Base-by-base conservation (phyloP, 1,139 yeast genomes). In the Suhomyces choctaworum region DNA sequence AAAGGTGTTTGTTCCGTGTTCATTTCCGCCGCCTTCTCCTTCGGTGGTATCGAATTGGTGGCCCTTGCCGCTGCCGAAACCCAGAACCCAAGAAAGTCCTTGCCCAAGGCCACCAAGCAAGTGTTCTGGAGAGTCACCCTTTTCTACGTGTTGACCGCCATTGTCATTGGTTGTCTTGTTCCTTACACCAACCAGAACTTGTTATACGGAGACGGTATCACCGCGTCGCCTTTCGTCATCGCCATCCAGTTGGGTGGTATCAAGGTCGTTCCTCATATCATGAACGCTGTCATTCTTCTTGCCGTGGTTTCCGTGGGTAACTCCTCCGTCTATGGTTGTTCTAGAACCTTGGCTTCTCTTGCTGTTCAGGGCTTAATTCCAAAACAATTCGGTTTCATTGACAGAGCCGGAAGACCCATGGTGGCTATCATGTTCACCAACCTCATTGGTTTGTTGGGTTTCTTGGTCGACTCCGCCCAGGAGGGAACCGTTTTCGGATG, bases 361-460 rank as follows among this genome's bases (percentile, higher is more conserved):
- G 75, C 81, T 3, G 76, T 65, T 16, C 76, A 73, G 46, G 70
- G 69, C n/a, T 62, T 60, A 54, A 64, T 64, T 40, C 78, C 75
- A 21, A 48, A 49, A 21, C 40, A 54, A 27, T 68, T 76, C 48
- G 80, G 72, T 4, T 78, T 73, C 56, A 68, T 78, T 37, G 84
- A 79, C 55, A 62, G 69, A 38, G 62, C 62, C 29, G 85, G 84
- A 14, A 60, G 84, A 51, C 85, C 84, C 25, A 52, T 78, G 48
- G 66, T 70, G 27, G 75, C 82, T 12, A 69, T 77, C 39, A 36
- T 62, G 37, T 58, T 76, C 37, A 74, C 80, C 30, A 63, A 73
- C 33, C 45, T 66, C 1, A 65, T 83, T 44, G 90, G 88, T 0
- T 61, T 75, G 36, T 62, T 83, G 35, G 80, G 86, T 37, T 83